Base-by-base conservation (phyloP, 805 yeast species). In the Kluyveromyces aestuarii region DNA sequence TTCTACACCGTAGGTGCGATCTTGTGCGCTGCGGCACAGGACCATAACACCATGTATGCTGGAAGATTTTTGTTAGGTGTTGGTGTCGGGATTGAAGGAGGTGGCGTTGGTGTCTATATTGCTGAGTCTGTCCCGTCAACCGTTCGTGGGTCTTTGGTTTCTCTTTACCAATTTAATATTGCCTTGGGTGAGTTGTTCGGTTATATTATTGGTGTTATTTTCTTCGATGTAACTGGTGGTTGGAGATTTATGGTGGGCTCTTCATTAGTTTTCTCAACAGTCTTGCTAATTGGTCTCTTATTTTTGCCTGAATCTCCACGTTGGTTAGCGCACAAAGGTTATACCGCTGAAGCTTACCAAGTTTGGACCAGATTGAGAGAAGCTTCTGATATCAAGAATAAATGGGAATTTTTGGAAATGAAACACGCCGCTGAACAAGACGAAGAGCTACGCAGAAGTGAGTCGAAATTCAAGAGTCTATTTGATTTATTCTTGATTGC, bases 231-330 rank as follows among this genome's bases (percentile, higher is more conserved):
- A 9, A 52, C 64, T 2, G 80, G 76, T 35, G 83, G 81, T 21
- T 81, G 87, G 87, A 70, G 86, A 58, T 79, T 58, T 62, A 80
- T 80, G 79, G 71, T 81, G 21, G 86, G 86, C 16, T 77, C 83
- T 1, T 78, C 85, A 3, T 64, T 81, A 40, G 72, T 81, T 2
- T 79, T 79, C 58, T 78, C 84, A 17, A 72, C 82, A 1, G 52
- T 73, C 18, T 64, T 80, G 57, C 67, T 77, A 40, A 41, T 66
- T 48, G 83, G 81, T 27, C 58, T 78, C 65, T 67, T 77, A 61
- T 73, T 77, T 61, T 63, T 79, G 30, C 84, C 84, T 2, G 84
- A 79, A 56, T 76, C 81, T 18, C 84, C 84, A 43, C 77, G 84
- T 64, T 79, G 73, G 68, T 69, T 79, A 52, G 74, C 73, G 36